Base-by-base conservation (phyloP, 2,329 filamentous ascomycete genomes). In the Ceratocystis ficicola region DNA sequence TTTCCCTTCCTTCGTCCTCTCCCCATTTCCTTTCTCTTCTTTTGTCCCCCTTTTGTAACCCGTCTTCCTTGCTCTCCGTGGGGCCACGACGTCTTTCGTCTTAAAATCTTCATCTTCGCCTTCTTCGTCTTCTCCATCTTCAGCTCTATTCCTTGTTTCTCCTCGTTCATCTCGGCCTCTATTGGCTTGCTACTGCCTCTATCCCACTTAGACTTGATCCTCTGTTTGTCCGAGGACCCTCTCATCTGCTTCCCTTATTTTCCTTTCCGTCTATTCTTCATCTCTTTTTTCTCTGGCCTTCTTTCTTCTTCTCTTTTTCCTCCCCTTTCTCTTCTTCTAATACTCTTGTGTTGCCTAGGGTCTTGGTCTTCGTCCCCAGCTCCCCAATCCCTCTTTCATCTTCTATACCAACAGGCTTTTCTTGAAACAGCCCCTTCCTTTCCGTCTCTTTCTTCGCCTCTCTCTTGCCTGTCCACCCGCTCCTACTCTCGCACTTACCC, bases 81-180 rank as follows among this genome's bases (percentile, higher is more conserved):
- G 20, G n/a, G 28, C 28, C 28, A 15, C 48, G n/a, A 25, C 15
- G 17, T 6, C 20, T 22, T n/a, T 41, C 57, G 30, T 48, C 41
- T 46, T 46, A 17, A 30, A 46, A 28, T 62, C 60, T 48, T 32
- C 44, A 15, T 48, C 44, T 28, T 10, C 20, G 5, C 30, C 60
- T 62, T 48, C 44, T 28, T 10, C 20, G 5, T 46, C 60, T 62
- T 46, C 41, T 48, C 60, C 32, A 22, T 22, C 60, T 25, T 48
- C 60, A 22, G 25, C 32, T 62, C n/a, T 62, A 3, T 28, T 44
- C 46, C 60, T 48, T 15, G 36, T 28, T 28, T 46, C 60, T 52
- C 48, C 25, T 59, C n/a, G 20, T 20, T 59, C 32, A 59, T 59
- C 55, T 59, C 55, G 55, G 28, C 28, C 55, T 59, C 36, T 59